Conservation (phyloP, 2,329 filamentous ascomycete genomes). For the Fusarium musae region DNA sequence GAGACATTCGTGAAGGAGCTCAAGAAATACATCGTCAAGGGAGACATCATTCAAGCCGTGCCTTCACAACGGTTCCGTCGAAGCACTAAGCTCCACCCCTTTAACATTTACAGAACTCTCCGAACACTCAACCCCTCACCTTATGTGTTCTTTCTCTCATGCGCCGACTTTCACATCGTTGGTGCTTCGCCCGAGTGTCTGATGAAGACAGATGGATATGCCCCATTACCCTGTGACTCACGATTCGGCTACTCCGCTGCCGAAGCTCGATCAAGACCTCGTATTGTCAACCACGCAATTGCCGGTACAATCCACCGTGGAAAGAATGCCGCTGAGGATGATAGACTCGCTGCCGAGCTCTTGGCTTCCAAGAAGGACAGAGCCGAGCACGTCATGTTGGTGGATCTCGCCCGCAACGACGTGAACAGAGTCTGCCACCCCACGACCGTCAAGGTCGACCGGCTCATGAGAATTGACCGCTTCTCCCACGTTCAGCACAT, state of each 20-base stretch:
- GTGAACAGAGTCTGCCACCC: conserved; percentile 96
- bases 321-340: conserved; percentile 77
- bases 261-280: conserved; percentile 72
- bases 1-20: conserved; percentile 86
- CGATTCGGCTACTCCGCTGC: conserved; percentile 42
- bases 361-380: conserved; percentile 78
- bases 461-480: conserved; percentile 91
- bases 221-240: conserved; percentile 37
- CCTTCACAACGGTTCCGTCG: conserved; percentile 93
- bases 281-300: conserved; percentile 96
- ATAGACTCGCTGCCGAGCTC: conserved; percentile 78
- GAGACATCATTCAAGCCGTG: conserved; percentile 98
- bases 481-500: conserved; percentile 99
- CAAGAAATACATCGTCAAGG: conserved; percentile 89
- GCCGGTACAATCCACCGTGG: conserved; percentile 94
- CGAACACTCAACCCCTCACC: conserved; percentile 98
- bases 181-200: conserved; percentile 95
- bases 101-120: conserved; percentile 97
- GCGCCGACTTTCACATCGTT: conserved; percentile 91
- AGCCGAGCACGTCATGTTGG: conserved; percentile 96
- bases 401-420: conserved; percentile 95
- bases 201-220: conserved; percentile 71
- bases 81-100: conserved; percentile 90
- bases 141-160: conserved; percentile 96
- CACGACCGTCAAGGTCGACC: conserved; percentile 87